Evolutionary conservation across 306 rosid species (phyloP), one percentile per base, ranked within the genome.

Genomic region (Ceratonia siliqua): DNA sequence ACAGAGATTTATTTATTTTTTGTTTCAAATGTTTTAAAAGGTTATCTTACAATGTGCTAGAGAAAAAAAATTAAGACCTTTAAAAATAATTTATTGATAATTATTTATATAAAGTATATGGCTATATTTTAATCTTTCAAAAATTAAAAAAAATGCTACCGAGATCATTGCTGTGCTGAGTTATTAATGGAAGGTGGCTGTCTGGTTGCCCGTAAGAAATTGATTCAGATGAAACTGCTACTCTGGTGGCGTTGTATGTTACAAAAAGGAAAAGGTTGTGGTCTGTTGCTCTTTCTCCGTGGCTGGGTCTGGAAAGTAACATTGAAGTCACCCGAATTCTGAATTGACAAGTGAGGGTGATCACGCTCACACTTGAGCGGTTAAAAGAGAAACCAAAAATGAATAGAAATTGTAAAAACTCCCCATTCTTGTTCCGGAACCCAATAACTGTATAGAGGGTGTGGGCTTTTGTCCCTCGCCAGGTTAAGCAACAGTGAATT

Each of bases 311-410:
- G 32, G 32, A 25, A 62, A 81, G 59, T 33, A 20, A 74, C 81
- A 41, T 32, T 41, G 76, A 79, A 83, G 75, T 45, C 50, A 50
- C 75, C 42, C 45, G 10, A 27, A 70, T 50, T 79, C 74, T 79
- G 84, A 85, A 76, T 85, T 85, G 87, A 85, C 89, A 82, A 79
- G 57, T 58, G 79, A 79, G 56, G 68, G 20, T 75, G 39, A 78
- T 75, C 69, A 58, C 64, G 22, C 22, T 48, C 50, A 74, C 72
- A 53, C 79, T 46, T 54, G 57, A 42, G 32, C 73, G 30, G 38
- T 18, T 10, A 62, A 10, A 66, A 70, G 18, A 72, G 38, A 50
- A 7, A 18, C 53, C 3, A 12, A 11, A 66, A 64, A 52, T 20
- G 49, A 82, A 62, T 82, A 17, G 71, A 77, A 73, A 77, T 54